phyloP scores from a whole-genome alignment of 208 protist genomes.

The Paratrypanosoma confusum region DNA sequence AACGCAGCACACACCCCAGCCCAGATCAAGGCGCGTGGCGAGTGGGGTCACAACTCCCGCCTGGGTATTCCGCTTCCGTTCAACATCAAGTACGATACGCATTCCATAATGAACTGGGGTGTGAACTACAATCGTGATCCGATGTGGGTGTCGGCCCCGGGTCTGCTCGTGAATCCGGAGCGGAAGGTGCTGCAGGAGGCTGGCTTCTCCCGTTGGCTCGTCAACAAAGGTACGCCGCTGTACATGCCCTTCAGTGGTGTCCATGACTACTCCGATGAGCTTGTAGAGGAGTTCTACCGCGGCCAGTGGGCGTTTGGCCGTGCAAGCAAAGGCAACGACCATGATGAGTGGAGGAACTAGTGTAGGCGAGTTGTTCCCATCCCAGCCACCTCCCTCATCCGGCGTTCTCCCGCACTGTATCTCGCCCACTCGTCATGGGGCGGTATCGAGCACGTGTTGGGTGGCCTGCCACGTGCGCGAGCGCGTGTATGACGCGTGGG shows the following conservation, averaged over 20 bases:
- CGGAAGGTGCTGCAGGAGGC: conserved; percentile 61
- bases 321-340: conserved; percentile 79
- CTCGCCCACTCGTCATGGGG: too few relatives aligned
- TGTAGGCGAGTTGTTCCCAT: too few relatives aligned
- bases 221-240: conserved; percentile 70
- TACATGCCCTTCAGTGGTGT: conserved; percentile 85
- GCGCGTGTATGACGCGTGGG: too few relatives aligned
- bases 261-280: conserved; percentile 80
- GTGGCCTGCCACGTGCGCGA: too few relatives aligned
- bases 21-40: conserved; percentile 77
- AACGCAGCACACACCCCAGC: conserved; percentile 74
- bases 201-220: conserved; percentile 75
- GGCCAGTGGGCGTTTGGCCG: conserved; percentile 80
- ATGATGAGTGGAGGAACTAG: conserved; percentile 84
- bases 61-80: conserved; percentile 68
- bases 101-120: conserved; percentile 49
- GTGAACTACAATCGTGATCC: conserved; percentile 65
- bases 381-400: too few relatives aligned
- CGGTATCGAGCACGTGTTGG: too few relatives aligned
- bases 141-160: conserved; percentile 65
- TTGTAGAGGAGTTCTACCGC: conserved; percentile 86
- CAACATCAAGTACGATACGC: conserved; percentile 79
- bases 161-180: conserved; percentile 71
- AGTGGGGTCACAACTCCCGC: conserved; percentile 80
- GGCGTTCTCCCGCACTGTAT: too few relatives aligned